Percentiles rank a stretch among this genome's conserved stretches.
phyloP scores from a whole-genome alignment of 2,329 filamentous ascomycete genomes.

The Pseudogymnoascus sp. region DNA sequence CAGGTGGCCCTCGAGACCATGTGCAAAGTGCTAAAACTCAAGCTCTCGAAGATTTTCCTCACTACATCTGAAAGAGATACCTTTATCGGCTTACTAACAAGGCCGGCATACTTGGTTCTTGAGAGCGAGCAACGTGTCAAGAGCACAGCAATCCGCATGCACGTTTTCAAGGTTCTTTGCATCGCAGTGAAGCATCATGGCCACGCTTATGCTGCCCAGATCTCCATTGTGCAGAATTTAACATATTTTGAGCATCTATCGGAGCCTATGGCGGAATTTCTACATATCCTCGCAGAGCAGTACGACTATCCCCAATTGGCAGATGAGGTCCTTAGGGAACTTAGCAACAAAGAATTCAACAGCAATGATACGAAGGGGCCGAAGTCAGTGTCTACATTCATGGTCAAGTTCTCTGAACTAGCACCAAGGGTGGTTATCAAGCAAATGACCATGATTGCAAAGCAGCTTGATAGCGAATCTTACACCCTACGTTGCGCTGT shows the following conservation, averaged over 20 bases:
- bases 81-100: slow-evolving; percentile 83
- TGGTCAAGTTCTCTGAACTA: slow-evolving; percentile 86
- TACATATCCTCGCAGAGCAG: slow-evolving; percentile 91
- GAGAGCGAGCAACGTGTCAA: slow-evolving; percentile 93
- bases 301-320: slow-evolving; percentile 95
- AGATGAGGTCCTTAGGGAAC: slow-evolving; percentile 85
- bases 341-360: slow-evolving; percentile 97
- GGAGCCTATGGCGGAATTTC: slow-evolving; percentile 96
- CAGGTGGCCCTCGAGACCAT: slow-evolving; percentile 86
- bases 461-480: slow-evolving; percentile 93
- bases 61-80: slow-evolving; percentile 95
- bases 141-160: slow-evolving; percentile 82
- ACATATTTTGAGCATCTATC: slow-evolving; percentile 99
- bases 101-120: slow-evolving; percentile 86
- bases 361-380: slow-evolving; percentile 91
- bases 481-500: slow-evolving; percentile 89
- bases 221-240: slow-evolving; percentile 92
- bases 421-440: slow-evolving; percentile 89
- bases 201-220: slow-evolving; percentile 92
- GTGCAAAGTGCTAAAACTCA: slow-evolving; percentile 91
- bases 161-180: slow-evolving; percentile 93
- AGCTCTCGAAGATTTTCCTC: slow-evolving; percentile 84
- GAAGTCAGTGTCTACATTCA: slow-evolving; percentile 91
- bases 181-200: slow-evolving; percentile 97
- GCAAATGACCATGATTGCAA: slow-evolving; percentile 91